Evolutionary conservation across 2,329 filamentous ascomycete genomes (phyloP), one percentile per base, ranked within the genome.

Genomic region (Coniosporium tulheliwenetii): DNA sequence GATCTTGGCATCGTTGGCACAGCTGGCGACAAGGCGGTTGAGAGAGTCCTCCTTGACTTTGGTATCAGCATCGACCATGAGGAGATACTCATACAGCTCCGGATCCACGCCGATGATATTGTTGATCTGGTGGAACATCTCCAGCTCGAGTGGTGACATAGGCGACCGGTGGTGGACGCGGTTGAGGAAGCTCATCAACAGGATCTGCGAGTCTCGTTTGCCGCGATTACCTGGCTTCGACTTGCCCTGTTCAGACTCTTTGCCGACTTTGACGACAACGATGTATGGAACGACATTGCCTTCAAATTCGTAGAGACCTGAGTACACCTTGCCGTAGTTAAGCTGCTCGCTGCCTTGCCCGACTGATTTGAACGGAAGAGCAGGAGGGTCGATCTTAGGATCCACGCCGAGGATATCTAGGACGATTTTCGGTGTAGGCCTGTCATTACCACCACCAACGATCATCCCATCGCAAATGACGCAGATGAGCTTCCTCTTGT

Each of bases 41-140:
- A 95, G 70, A 1, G 89, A 85, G 59, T 98, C 91, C 56, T 94
- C 86, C 45, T 77, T 76, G 43, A 98, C 91, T 60, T 79, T 85
- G 2, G 91, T 98, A 72, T 98, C 91, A 54, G 91, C 91, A 62
- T 98, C 91, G 45, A 98, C 81, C 87, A 94, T 94, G 49, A 98
- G 71, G 41, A 96, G 70, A 53, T 95, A 98, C 60, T 98, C 91
- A 58, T 98, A 98, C 12, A 98, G 72, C 58, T 95, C 87, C 2
- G 91, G 91, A 52, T 98, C 87, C 12, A 98, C 91, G 52, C 91
- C 91, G 47, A 98, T 98, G 51, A 98, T 85, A 58, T 98, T 98
- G 72, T 95, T 94, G 67, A 98, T 85, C 60, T 98, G 91, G 56
- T 98, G 91, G 69, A 95, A 96, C 71, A 96, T 93, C 61, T 98